Percentiles rank a stretch among this genome's conserved stretches.
Evolutionary conservation across 2,329 filamentous ascomycete species (phyloP).

Genomic region (Trichoderma gracile): DNA sequence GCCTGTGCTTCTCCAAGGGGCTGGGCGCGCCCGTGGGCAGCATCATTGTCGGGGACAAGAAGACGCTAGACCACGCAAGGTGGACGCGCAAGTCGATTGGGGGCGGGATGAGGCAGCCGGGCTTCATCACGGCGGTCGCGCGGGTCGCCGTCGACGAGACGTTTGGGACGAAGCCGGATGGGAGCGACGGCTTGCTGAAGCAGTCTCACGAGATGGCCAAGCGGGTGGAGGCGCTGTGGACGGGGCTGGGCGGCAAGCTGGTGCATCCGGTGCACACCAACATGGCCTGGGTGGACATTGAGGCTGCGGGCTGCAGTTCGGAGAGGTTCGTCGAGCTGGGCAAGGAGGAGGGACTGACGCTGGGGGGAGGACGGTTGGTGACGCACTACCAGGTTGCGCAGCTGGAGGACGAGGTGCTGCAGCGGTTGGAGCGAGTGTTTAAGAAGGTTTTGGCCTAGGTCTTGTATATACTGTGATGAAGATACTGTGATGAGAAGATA

Average conservation of each 20-base stretch:
- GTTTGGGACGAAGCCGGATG: slow-evolving; percentile 42
- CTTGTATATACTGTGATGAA: neutral
- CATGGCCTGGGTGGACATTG: slow-evolving; percentile 83
- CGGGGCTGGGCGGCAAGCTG: slow-evolving; percentile 65
- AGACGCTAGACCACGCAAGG: slow-evolving; percentile 43
- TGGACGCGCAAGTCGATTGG: slow-evolving; percentile 69
- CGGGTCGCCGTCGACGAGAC: slow-evolving; percentile 62
- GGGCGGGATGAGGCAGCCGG: slow-evolving; percentile 72
- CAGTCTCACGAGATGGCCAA: slow-evolving; percentile 64
- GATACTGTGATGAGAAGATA: neutral
- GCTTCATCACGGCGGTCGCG: slow-evolving; percentile 70
- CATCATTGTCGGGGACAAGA: slow-evolving; percentile 61
- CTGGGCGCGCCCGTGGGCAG: slow-evolving; percentile 79
- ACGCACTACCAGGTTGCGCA: slow-evolving; percentile 63
- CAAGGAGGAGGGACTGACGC: slow-evolving; percentile 45
- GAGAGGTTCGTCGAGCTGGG: slow-evolving; percentile 45
- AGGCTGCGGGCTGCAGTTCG: slow-evolving; percentile 52
- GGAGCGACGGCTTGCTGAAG: slow-evolving; percentile 57
- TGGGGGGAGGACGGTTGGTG: slow-evolving; percentile 47
- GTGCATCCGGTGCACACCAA: slow-evolving; percentile 78
- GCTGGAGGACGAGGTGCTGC: slow-evolving; percentile 60
- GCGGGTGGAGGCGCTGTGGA: slow-evolving; percentile 70
- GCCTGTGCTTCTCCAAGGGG: slow-evolving; percentile 79
- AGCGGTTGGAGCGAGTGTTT: slow-evolving; percentile 58
- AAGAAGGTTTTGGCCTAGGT: slow-evolving; percentile 35